Base-by-base conservation (phyloP, 2,329 filamentous ascomycete genomes). In the Emergomyces orientalis region DNA sequence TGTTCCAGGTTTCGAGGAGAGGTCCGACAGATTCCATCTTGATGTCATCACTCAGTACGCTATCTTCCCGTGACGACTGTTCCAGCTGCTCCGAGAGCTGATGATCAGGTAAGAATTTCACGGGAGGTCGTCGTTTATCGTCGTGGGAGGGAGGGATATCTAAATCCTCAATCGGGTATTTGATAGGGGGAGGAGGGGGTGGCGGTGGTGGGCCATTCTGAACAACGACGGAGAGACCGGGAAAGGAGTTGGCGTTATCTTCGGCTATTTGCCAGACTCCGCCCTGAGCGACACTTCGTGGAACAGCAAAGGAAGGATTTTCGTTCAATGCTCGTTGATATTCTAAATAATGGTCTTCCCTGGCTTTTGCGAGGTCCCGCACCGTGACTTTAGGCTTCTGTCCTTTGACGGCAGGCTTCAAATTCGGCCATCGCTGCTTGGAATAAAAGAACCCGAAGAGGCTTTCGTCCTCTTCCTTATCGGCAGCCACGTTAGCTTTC, bases 131-230 rank as follows among this genome's bases (percentile, higher is more conserved):
- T 17, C 14, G 82, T 51, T 82, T 75, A 13, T 82, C 85, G 60
- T 87, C 83, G 32, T 78, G 78, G 63, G 85, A 84, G 1, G 88
- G 87, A 27, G 87, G 82, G 30, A 97, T 81, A 68, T 96, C 89
- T 58, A 97, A 78, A 76, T 99, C 94, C 71, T 99, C 94, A 65
- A 96, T 96, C 0, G 94, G 94, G 73, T 97, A 97, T 73, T 96
- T 97, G 65, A 94, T 88, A 1, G 87, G 85, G 0, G 89, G 89
- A 2, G 89, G 88, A 7, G 87, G 84, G 0, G 87, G 84, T 3
- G 85, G 85, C 25, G 79, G 79, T 45, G 80, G 76, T 34, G 81
- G 77, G 57, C 81, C 78, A 65, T 78, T 78, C 69, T 77, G 81
- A 67, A 78, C 73, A 67, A 76, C 76, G 65, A 75, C 74, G 41